These are phyloP conservation scores for Cladosporium sp. DNA, from an alignment of 2,329 filamentous ascomycete species.

Conservation along the genomic window DNA sequence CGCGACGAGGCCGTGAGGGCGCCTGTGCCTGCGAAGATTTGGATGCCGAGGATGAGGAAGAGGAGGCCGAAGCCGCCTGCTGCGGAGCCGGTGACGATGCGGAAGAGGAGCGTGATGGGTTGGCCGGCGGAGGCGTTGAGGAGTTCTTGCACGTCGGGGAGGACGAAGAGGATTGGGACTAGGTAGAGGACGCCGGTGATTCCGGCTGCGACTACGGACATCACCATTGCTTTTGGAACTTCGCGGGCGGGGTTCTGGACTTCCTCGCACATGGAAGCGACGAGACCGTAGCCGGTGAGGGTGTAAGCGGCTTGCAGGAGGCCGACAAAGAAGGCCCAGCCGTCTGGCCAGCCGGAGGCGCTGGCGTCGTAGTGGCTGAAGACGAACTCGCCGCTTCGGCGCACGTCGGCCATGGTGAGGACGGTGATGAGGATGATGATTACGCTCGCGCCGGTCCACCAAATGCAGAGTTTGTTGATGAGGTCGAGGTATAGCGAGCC, in stretches of 20 bases:
- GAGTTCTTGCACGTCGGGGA: conserved; percentile 62
- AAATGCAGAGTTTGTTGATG: conserved; percentile 69
- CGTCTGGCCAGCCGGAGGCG: conserved; percentile 59
- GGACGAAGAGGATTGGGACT: conserved; percentile 69
- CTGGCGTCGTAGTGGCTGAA: conserved; percentile 65
- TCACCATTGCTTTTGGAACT: conserved; percentile 66
- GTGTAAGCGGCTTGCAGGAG: conserved; percentile 61
- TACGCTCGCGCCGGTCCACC: conserved; percentile 63
- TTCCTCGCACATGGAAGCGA: conserved; percentile 68
- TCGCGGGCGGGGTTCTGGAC: conserved; percentile 64
- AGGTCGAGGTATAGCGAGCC: conserved; percentile 58
- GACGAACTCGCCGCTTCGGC: conserved; percentile 58
- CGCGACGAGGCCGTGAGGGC: conserved; percentile 68
- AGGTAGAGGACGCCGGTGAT: conserved; percentile 64
- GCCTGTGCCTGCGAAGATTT: conserved; percentile 71
- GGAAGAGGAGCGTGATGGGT: conserved; percentile 72
- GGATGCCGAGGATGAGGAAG: conserved; percentile 70
- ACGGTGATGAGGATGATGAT: conserved; percentile 64
- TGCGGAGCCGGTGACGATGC: conserved; percentile 66
- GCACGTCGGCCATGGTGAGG: conserved; percentile 56
- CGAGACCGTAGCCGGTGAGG: conserved; percentile 64
- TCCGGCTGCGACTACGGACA: conserved; percentile 63
- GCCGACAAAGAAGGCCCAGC: conserved; percentile 70
- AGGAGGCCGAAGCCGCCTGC: conserved; percentile 65
- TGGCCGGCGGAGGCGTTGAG: conserved; percentile 65